Base-by-base conservation (phyloP, 2,329 filamentous ascomycete species). In the Colletotrichum godetiae region DNA sequence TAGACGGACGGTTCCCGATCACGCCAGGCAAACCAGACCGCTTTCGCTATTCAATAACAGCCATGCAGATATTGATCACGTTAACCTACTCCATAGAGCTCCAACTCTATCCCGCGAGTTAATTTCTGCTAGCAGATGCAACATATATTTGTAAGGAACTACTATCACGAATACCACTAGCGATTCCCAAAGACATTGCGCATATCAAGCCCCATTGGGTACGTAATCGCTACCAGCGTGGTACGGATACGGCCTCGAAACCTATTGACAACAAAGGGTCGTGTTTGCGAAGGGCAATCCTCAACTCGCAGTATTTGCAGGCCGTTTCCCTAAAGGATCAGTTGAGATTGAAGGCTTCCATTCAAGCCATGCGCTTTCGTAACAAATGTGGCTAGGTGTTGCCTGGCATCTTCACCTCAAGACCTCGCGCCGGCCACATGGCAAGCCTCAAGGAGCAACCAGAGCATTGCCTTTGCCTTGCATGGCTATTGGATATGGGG, bases 201-300 rank as follows among this genome's bases (percentile, higher is more conserved):
- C 37, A 27, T 22, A 12, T 8, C 29, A 15, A 19, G 12, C 42
- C 42, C 35, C 42, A 27, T 55, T 27, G 7, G 37, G 53, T n/a
- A 37, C 27, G 35, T 22, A n/a, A 58, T 56, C 55, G 66, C 55
- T 58, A 53, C 61, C 42, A 56, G n/a, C 15, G 29, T 52, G 29
- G 46, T 33, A 46, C 33, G 6, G 37, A 42, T 15, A 42, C 19
- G 6, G 35, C 56, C 46, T 55, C 33, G 5, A 29, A 29, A 15
- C 33, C 46, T 31, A 56, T 65, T 33, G 53, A 64, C 53, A 46
- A 15, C 10, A 31, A 29, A 15, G 42, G 53, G 53, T 67, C 46
- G 70, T 37, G 59, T 66, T 64, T 68, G 69, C 37, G 35, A 68
- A 37, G 22, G 22, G 27, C 58, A 63, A 27, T 55, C 13, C 35